Evolutionary conservation across 2,329 filamentous ascomycete genomes (phyloP), one percentile per base, ranked within the genome.

Genomic region (Fusarium humuli): DNA sequence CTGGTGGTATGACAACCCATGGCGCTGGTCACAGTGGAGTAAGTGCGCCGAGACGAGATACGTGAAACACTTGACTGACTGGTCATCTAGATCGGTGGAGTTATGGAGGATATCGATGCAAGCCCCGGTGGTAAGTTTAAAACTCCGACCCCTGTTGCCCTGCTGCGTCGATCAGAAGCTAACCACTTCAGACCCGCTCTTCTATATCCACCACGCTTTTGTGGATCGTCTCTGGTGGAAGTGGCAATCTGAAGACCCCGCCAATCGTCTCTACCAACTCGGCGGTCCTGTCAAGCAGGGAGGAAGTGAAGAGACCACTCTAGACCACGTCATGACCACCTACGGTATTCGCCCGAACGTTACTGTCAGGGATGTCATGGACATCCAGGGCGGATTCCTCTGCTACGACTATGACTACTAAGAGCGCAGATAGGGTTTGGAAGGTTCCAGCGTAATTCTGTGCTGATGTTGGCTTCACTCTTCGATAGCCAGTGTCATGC

Each of bases 401-500:
- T 41, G 37, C 6, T 42, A 42, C 11, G 13, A 42, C 4, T 42
- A 22, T 22, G 40, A 42, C 40, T 42, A 42, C 20, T 42, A 22
- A 42, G 5, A 22, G n/a, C 5, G 7, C 8, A 1, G 7, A 41
- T 10, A 13, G 1, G 1, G 6, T 6, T 22, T 12, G n/a, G 11
- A 22, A 7, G 6, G 4, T 22, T 22, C n/a, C n/a, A 42, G 13
- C 10, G 16, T n/a, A 12, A 9, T 40, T 16, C 3, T 41, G 13
- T 41, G 37, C 13, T 41, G 37, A 18, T 40, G 37, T 18, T 30
- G 29, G 11, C 12, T 12, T 30, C 11, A 30, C 12, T 30, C 11
- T 30, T 13, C 7, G 3, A 30, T 2, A 12, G 29, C 12, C 29
- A 30, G 11, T 12, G 29, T 30, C 13, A 13, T 30, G 6, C 16